A percentile compares a stretch with the other conserved stretches of the same genome.
Conservation (phyloP, 495 filamentous ascomycete species). For the Hypomontagnella submonticulosa region DNA sequence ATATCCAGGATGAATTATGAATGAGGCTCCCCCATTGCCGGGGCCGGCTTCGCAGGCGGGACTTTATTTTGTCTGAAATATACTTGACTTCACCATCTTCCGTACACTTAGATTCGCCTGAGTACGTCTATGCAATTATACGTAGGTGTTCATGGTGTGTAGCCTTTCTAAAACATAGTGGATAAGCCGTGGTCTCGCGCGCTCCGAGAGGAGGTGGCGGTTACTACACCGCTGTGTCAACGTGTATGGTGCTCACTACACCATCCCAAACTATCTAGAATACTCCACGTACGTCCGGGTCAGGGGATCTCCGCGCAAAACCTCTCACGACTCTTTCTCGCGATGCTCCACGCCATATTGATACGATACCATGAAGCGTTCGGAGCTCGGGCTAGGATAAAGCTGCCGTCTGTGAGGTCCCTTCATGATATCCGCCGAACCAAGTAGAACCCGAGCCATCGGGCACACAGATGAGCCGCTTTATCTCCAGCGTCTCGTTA, state of each 20-base stretch:
- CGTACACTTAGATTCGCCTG: too few species aligned
- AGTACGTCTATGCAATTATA: too few species aligned
- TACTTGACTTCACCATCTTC: too few species aligned
- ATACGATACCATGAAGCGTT: slow-evolving; percentile 11
- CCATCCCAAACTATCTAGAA: not conserved
- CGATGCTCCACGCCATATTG: too few species aligned
- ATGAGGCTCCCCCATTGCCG: too few species aligned
- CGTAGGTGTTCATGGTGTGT: too few species aligned
- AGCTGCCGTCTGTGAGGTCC: not conserved
- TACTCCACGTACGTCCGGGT: slow-evolving; percentile 9
- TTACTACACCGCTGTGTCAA: slow-evolving; percentile 18
- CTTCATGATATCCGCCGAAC: slow-evolving; percentile 5
- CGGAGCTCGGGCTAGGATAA: slow-evolving; percentile 24
- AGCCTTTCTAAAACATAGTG: too few species aligned
- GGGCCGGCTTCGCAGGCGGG: not conserved
- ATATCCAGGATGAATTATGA: slow-evolving; percentile 28
- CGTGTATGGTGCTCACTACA: slow-evolving; percentile 9
- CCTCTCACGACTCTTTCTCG: too few species aligned
- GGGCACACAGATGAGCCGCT: slow-evolving; percentile 20
- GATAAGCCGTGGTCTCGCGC: too few species aligned
- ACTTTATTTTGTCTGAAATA: not conserved
- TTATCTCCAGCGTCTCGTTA: slow-evolving; percentile 8
- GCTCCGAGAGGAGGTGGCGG: not conserved
- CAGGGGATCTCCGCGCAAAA: too few species aligned
- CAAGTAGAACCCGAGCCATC: not conserved